Percentiles rank a stretch among this genome's conserved stretches.
phyloP scores from a whole-genome alignment of 768 basidiomycete genomes.

The Tulasnella sp. region DNA sequence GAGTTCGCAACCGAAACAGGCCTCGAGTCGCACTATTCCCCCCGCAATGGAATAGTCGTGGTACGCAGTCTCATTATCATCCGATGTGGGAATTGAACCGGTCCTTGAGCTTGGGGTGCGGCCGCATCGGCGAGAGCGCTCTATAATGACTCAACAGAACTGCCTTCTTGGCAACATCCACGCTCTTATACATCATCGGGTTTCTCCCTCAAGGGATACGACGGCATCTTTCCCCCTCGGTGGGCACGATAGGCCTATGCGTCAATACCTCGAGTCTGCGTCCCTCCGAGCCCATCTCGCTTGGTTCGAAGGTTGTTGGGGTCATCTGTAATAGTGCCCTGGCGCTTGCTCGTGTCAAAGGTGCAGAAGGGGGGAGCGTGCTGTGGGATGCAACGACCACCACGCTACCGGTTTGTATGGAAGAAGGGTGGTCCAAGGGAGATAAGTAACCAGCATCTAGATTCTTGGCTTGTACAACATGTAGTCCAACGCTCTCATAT shows the following conservation, averaged over 20 bases:
- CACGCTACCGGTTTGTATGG: slow-evolving; percentile 12
- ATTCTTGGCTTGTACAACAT: too few relatives aligned
- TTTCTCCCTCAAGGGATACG: slow-evolving; percentile 8
- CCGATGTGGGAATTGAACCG: too few relatives aligned
- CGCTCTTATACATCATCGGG: not conserved
- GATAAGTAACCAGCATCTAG: too few relatives aligned
- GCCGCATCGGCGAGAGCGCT: not conserved
- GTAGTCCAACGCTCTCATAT: too few relatives aligned
- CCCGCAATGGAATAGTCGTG: not conserved
- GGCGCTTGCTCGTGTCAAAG: slow-evolving; percentile 2
- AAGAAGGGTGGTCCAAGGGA: not conserved
- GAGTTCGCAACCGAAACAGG: slow-evolving; percentile 10
- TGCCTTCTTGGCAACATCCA: not conserved
- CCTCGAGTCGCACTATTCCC: not conserved
- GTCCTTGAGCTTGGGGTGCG: not conserved
- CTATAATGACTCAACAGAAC: not conserved
- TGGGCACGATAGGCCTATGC: slow-evolving; percentile 14
- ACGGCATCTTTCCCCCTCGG: slow-evolving; percentile 11
- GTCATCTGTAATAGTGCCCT: slow-evolving; percentile 14
- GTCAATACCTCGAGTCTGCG: slow-evolving; percentile 1
- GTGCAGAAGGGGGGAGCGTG: not conserved
- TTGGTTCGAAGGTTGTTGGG: not conserved
- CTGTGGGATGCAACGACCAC: slow-evolving; percentile 5
- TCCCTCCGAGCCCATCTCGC: slow-evolving; percentile 2
- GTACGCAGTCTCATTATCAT: not conserved